These are phyloP conservation scores for Sporormia fimetaria DNA, from an alignment of 495 filamentous ascomycete genomes.

Conservation along the genomic window DNA sequence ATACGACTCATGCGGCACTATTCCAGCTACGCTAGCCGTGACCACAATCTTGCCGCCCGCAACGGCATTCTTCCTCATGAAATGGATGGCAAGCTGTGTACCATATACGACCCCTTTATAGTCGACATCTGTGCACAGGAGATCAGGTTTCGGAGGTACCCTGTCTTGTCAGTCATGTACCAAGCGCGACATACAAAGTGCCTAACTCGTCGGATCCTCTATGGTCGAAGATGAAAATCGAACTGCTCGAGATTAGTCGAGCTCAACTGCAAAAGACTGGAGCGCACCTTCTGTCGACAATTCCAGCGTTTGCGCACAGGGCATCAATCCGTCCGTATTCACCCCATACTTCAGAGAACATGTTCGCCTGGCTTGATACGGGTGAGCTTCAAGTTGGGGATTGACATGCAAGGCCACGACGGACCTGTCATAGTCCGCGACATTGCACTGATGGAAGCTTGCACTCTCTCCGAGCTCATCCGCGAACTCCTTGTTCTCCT, in stretches of 20 bases:
- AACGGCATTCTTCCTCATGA: constrained; percentile 34
- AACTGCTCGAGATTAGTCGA: constrained; percentile 4
- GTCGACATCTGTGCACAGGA: constrained; percentile 33
- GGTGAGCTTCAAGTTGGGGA: neutral
- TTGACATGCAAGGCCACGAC: neutral
- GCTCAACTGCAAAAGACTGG: too few species aligned
- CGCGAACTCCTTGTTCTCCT: constrained; percentile 18
- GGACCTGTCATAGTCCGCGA: constrained; percentile 31
- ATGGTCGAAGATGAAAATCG: constrained; percentile 26
- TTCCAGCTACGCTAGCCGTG: constrained; percentile 30
- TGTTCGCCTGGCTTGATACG: constrained; percentile 22
- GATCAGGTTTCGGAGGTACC: constrained; percentile 32
- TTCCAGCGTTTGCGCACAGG: constrained; percentile 36
- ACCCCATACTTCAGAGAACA: constrained; percentile 30
- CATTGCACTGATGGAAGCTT: constrained; percentile 29
- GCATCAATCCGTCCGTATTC: constrained; percentile 34
- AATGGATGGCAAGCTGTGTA: constrained; percentile 34
- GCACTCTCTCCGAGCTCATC: constrained; percentile 30
- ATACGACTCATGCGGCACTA: constrained; percentile 32
- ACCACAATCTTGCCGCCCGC: constrained; percentile 34
- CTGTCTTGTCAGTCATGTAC: constrained; percentile 7
- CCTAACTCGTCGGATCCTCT: constrained; percentile 22
- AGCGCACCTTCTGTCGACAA: constrained; percentile 32
- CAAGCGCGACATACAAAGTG: neutral
- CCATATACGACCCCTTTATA: constrained; percentile 37